These are phyloP conservation scores for Lithospermum erythrorhizon DNA, from an alignment of 257 asterid species.

Conservation along the genomic window DNA sequence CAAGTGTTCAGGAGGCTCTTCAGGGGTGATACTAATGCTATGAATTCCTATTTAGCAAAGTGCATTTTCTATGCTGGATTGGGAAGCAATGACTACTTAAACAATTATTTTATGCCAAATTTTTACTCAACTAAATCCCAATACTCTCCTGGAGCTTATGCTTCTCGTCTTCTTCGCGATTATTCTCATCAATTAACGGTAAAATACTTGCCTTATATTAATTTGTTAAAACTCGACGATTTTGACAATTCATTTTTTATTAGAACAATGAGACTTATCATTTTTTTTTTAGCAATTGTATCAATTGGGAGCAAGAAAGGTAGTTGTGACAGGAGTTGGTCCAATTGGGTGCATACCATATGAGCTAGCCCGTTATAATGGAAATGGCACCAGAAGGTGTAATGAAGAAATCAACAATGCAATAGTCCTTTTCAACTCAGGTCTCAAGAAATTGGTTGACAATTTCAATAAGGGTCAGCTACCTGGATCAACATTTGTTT, in stretches of 20 bases:
- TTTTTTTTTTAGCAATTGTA: slow-evolving; percentile 32
- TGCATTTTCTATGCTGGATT: slow-evolving; percentile 69
- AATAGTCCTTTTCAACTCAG: slow-evolving; percentile 52
- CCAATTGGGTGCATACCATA: slow-evolving; percentile 87
- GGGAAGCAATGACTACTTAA: slow-evolving; percentile 90
- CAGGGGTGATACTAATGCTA: slow-evolving; percentile 41
- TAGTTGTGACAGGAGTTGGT: slow-evolving; percentile 59
- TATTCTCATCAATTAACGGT: slow-evolving; percentile 56
- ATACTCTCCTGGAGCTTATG: slow-evolving; percentile 57
- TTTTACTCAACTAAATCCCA: slow-evolving; percentile 47
- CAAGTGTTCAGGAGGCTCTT: slow-evolving; percentile 45
- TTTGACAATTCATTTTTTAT: background rate
- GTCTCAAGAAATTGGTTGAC: slow-evolving; percentile 50
- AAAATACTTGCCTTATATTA: background rate
- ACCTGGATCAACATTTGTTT: slow-evolving; percentile 63
- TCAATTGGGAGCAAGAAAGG: slow-evolving; percentile 73
- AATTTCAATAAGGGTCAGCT: slow-evolving; percentile 46
- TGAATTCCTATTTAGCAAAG: slow-evolving; percentile 48
- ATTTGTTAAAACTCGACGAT: background rate
- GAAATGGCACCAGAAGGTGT: slow-evolving; percentile 38
- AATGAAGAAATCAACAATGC: slow-evolving; percentile 83
- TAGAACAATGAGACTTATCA: too few species aligned
- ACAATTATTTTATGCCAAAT: slow-evolving; percentile 75
- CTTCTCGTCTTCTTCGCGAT: slow-evolving; percentile 65
- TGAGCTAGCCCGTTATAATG: slow-evolving; percentile 52